Conservation (phyloP, 108 stramenopile genomes). For the Cylindrotheca fusiformis region DNA sequence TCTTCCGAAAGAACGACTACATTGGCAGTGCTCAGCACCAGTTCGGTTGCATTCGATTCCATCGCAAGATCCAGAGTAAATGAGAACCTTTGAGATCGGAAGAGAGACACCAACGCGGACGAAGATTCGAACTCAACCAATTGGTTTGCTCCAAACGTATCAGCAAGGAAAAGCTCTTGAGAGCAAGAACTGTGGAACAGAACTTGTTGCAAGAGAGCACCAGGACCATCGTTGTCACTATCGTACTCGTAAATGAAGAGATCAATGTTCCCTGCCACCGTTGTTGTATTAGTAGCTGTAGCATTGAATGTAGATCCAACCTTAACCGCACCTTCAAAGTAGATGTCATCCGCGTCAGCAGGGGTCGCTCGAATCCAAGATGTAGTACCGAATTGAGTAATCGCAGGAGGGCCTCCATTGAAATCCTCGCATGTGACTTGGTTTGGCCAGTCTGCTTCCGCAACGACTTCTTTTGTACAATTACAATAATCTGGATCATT, state of each 20-base stretch:
- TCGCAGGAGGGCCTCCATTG: conserved; percentile 14
- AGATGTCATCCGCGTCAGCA: conserved; percentile 6
- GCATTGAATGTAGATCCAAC: conserved; percentile 17
- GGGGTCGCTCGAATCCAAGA: not conserved
- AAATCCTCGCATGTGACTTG: conserved; percentile 18
- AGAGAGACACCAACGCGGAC: not conserved
- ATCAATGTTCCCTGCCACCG: conserved; percentile 5
- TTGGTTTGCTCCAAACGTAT: conserved; percentile 31
- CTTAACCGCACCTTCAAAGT: conserved; percentile 20
- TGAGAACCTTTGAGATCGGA: not conserved
- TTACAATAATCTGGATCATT: conserved; percentile 7
- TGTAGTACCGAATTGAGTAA: not conserved
- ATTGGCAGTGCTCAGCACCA: not conserved
- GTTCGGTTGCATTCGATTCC: not conserved
- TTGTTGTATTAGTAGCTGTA: not conserved
- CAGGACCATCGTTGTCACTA: not conserved
- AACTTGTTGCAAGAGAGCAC: conserved; percentile 15
- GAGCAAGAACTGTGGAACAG: conserved; percentile 30
- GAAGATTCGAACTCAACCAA: conserved; percentile 17
- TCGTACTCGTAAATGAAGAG: conserved; percentile 2
- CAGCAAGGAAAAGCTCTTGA: conserved; percentile 24
- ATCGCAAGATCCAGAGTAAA: not conserved
- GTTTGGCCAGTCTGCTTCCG: conserved; percentile 7
- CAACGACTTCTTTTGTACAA: conserved; percentile 2
- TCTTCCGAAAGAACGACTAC: conserved; percentile 1